A percentile compares a stretch with the other conserved stretches of the same genome.
Evolutionary conservation across 192 early-diverging fungal species (phyloP).

Genomic region (Podila epigama): DNA sequence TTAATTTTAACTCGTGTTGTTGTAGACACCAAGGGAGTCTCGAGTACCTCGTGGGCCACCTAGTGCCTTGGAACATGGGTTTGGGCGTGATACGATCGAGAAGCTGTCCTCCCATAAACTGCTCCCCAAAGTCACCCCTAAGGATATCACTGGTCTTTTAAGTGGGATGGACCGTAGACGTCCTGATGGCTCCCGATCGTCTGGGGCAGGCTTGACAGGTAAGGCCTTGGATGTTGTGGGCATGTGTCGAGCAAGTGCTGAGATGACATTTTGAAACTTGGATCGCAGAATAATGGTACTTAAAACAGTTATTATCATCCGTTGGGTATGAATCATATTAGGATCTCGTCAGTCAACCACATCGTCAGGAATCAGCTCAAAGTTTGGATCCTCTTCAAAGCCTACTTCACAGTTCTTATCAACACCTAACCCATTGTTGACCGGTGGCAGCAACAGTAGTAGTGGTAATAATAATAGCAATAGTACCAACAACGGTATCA

Average conservation of each 20-base stretch:
- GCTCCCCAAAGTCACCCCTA: constrained; percentile 42
- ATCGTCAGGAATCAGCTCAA: constrained; percentile 7
- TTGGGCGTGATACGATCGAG: constrained; percentile 45
- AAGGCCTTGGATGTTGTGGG: background rate
- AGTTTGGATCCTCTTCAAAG: constrained; percentile 8
- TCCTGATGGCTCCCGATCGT: constrained; percentile 11
- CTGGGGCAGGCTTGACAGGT: constrained; percentile 8
- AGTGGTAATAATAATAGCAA: background rate
- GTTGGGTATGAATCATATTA: background rate
- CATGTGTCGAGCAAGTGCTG: too few relatives aligned
- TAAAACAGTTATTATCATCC: too few relatives aligned
- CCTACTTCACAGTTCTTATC: constrained; percentile 10
- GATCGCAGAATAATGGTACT: too few relatives aligned
- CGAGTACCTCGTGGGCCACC: constrained; percentile 41
- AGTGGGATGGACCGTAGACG: constrained; percentile 44
- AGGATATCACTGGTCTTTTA: constrained; percentile 42
- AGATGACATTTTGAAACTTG: too few relatives aligned
- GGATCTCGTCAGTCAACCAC: constrained; percentile 15
- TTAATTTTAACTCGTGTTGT: background rate
- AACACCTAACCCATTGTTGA: constrained; percentile 1
- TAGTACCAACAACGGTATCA: background rate
- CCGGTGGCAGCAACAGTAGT: constrained; percentile 4
- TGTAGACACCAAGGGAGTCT: constrained; percentile 28
- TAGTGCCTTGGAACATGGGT: constrained; percentile 43
- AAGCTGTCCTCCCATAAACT: constrained; percentile 29